Percentiles rank a stretch among this genome's conserved stretches.
Conservation (phyloP, 306 rosid species). For the Quercus berberidifolia region DNA sequence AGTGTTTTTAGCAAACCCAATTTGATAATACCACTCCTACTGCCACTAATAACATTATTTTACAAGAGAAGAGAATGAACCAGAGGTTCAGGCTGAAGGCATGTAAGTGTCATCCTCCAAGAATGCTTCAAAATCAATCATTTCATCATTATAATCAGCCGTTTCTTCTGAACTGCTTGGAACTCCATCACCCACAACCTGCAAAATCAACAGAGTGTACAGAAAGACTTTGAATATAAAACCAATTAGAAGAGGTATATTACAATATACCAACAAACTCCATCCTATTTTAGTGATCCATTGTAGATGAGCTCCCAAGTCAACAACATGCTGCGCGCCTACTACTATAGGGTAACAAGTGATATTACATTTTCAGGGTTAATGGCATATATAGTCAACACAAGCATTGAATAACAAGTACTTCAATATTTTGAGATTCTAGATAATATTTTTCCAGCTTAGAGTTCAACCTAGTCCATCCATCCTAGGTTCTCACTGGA, state of each 20-base stretch:
- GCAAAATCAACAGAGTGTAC: constrained; percentile 13
- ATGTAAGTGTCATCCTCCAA: constrained; percentile 48
- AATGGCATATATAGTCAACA: too few species aligned
- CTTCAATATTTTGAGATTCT: neutral
- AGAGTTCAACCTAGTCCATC: neutral
- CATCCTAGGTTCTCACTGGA: neutral
- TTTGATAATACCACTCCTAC: neutral
- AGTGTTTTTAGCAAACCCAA: neutral
- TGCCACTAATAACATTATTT: neutral
- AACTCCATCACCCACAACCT: constrained; percentile 40
- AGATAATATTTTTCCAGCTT: neutral
- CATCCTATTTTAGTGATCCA: neutral
- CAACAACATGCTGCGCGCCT: too few species aligned
- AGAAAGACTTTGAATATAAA: neutral
- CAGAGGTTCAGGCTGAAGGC: constrained; percentile 35
- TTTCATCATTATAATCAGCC: constrained; percentile 32
- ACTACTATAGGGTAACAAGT: too few species aligned
- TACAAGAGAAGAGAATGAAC: constrained; percentile 6
- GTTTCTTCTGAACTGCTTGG: constrained; percentile 32
- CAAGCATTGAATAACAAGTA: too few species aligned
- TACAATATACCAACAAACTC: neutral
- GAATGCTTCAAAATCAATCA: constrained; percentile 49
- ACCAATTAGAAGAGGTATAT: neutral
- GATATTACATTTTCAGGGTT: too few species aligned
- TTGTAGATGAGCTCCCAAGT: too few species aligned